Evolutionary conservation across 1,139 yeast species (phyloP).

Genomic region (Spathaspora sp.): DNA sequence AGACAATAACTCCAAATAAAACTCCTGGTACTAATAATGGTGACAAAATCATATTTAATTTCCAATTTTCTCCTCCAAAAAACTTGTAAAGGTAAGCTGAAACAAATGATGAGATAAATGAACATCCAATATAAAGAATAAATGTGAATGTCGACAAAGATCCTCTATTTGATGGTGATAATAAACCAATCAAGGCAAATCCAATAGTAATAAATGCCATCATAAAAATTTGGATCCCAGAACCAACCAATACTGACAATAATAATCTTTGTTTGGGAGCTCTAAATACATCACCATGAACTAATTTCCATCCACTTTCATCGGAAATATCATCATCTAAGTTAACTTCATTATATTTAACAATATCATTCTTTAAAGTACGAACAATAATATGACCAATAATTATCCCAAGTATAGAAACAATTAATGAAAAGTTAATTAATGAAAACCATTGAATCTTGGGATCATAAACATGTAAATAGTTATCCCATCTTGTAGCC

Average conservation of each 20-base stretch:
- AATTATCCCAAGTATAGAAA: constrained; percentile 70
- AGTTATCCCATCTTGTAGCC: constrained; percentile 99
- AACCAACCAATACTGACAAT: constrained; percentile 79
- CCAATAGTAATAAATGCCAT: constrained; percentile 75
- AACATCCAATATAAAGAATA: constrained; percentile 74
- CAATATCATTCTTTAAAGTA: constrained; percentile 82
- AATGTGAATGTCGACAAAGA: constrained; percentile 89
- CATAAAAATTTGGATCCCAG: constrained; percentile 80
- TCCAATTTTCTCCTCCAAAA: constrained; percentile 93
- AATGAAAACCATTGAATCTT: constrained; percentile 95
- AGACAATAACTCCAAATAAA: constrained; percentile 60
- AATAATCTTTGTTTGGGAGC: constrained; percentile 72
- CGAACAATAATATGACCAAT: constrained; percentile 78
- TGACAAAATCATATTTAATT: constrained; percentile 75
- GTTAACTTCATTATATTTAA: constrained; percentile 85
- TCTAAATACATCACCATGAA: constrained; percentile 94
- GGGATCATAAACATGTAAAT: constrained; percentile 87
- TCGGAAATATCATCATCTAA: constrained; percentile 86
- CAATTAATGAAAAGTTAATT: constrained; percentile 79
- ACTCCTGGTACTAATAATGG: constrained; percentile 84
- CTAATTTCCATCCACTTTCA: constrained; percentile 96
- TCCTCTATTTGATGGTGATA: constrained; percentile 95
- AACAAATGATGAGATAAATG: constrained; percentile 81
- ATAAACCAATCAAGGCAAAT: constrained; percentile 84
- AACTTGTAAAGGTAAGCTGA: constrained; percentile 83